Evolutionary conservation across 257 asterid species (phyloP), one percentile per base, ranked within the genome.

Genomic region (Salvia rosmarinus): DNA sequence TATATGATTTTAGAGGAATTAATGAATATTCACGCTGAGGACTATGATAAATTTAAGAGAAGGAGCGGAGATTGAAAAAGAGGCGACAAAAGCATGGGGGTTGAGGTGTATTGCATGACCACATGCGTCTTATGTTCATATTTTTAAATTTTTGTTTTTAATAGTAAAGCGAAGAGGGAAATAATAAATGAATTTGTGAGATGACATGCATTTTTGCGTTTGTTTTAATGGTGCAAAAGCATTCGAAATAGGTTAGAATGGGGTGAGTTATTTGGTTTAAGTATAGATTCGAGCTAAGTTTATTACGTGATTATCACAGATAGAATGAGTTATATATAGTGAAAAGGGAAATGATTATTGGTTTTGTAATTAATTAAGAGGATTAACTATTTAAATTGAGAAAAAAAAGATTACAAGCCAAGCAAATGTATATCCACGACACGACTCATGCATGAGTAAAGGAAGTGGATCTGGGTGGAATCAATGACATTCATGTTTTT

Each of bases 241-340:
- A 75, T 72, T 80, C 65, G 82, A 76, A 28, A 68, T 78, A 80
- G 94, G 96, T 90, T 86, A 55, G 75, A 77, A 76, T 90, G 80
- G 92, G 92, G 85, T 90, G 95, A 78, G 73, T 75, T 77, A 69
- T 87, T 82, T 85, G 95, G 96, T 91, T 82, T n/a, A 80, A 78
- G 67, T 80, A 82, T 83, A 83, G 87, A 79, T 75, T 83, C 68
- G 78, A 50, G 67, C 74, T 68, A 73, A 71, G 77, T 76, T 74
- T 52, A 47, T 75, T 74, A 66, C 50, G 34, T 13, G 28, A 61
- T 56, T 68, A 57, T 61, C 44, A 32, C 70, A 37, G 55, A 71
- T n/a, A n/a, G n/a, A n/a, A n/a, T n/a, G n/a, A n/a, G n/a, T n/a
- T 25, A 25, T n/a, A n/a, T 28, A 28, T n/a, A n/a, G 32, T 28